Evolutionary conservation across 2,329 filamentous ascomycete genomes (phyloP).

Genomic region (Dothistroma septosporum): DNA sequence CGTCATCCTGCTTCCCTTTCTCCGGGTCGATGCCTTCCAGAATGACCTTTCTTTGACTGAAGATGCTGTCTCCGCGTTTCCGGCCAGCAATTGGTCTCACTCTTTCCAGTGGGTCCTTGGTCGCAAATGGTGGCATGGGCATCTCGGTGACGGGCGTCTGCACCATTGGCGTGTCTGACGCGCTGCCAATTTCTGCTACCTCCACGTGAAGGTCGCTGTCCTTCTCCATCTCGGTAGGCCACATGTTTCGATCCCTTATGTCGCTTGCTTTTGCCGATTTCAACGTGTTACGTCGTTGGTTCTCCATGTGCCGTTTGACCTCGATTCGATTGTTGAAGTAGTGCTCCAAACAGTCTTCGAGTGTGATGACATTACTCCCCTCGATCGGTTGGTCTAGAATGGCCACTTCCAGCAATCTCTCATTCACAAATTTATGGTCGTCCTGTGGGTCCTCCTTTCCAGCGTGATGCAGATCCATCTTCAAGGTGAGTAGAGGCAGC

Average conservation of each 20-base stretch:
- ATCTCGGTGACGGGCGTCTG: constrained; percentile 21
- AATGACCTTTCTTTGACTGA: constrained; percentile 42
- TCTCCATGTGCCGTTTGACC: constrained; percentile 66
- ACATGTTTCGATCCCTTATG: constrained; percentile 8
- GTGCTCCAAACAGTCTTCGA: constrained; percentile 87
- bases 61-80: constrained; percentile 48
- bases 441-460: constrained; percentile 77
- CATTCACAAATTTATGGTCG: constrained; percentile 92
- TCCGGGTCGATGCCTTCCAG: constrained; percentile 32
- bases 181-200: constrained; percentile 38
- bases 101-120: constrained; percentile 31
- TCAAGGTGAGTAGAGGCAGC: constrained; percentile 79
- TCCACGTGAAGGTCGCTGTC: constrained; percentile 41
- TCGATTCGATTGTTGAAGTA: constrained; percentile 96
- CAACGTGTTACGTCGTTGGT: constrained; percentile 57
- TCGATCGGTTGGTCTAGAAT: constrained; percentile 69
- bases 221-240: constrained; percentile 29
- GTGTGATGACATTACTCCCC: constrained; percentile 59
- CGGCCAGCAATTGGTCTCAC: constrained; percentile 36
- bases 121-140: constrained; percentile 21
- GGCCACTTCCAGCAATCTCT: constrained; percentile 83
- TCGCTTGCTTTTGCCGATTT: constrained; percentile 42
- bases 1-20: constrained; percentile 41
- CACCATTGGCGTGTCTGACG: constrained; percentile 31
- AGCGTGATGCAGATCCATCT: constrained; percentile 91